Percentiles rank a stretch among this genome's conserved stretches.
Evolutionary conservation across 768 basidiomycete species (phyloP).

Genomic region (Sporobolomyces pararoseus): DNA sequence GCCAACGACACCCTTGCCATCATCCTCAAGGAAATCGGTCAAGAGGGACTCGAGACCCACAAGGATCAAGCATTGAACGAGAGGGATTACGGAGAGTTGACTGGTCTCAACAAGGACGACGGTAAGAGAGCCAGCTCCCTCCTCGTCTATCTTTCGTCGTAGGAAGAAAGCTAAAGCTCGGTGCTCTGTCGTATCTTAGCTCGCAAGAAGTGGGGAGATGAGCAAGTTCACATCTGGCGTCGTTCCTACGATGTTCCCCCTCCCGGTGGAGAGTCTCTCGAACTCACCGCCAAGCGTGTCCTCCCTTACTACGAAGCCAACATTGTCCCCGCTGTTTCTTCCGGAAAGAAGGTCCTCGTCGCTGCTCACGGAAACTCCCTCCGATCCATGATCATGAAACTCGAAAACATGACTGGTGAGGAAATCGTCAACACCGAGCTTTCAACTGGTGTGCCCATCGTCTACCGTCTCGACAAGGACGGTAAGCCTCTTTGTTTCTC

Average conservation of each 20-base stretch:
- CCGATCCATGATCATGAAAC: conserved; percentile 43
- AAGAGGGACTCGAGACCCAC: conserved; percentile 37
- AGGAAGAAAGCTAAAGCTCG: not conserved
- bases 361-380: conserved; percentile 47
- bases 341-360: conserved; percentile 45
- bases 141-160: not conserved
- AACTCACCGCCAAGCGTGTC: conserved; percentile 44
- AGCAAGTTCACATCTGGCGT: conserved; percentile 47
- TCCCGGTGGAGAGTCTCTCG: conserved; percentile 45
- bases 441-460: conserved; percentile 44
- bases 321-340: conserved; percentile 41
- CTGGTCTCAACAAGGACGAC: conserved; percentile 46
- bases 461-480: conserved; percentile 42
- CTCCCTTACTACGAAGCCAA: conserved; percentile 45
- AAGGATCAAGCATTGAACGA: conserved; percentile 46
- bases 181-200: conserved; percentile 14
- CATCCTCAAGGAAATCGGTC: conserved; percentile 46
- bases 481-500: not conserved
- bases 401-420: conserved; percentile 42
- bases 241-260: conserved; percentile 45
- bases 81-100: conserved; percentile 44
- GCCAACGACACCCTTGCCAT: conserved; percentile 46
- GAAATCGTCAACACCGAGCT: conserved; percentile 44
- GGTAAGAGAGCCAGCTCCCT: not conserved
- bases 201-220: conserved; percentile 44